These are phyloP conservation scores for Backusella macrospora DNA, from an alignment of 192 early-diverging fungal species.

Conservation along the genomic window DNA sequence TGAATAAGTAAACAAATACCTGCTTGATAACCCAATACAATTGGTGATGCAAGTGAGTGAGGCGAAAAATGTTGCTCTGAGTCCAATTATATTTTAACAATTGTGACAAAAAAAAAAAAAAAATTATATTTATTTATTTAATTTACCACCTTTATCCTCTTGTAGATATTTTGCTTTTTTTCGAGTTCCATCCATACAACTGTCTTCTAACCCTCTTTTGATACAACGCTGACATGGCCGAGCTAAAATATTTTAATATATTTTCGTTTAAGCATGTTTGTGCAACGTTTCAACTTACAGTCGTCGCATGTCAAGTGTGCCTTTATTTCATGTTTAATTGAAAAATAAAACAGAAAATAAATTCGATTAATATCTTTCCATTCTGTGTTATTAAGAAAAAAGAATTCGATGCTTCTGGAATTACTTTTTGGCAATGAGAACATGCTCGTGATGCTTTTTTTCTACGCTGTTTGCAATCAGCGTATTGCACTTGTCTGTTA, in stretches of 20 bases:
- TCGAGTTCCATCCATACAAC: slow-evolving; percentile 81
- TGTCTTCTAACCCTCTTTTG: slow-evolving; percentile 69
- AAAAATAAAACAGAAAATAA: neutral
- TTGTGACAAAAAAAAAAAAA: neutral
- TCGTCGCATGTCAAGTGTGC: slow-evolving; percentile 75
- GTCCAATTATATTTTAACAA: neutral
- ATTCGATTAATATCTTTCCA: no score
- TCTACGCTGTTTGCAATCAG: neutral
- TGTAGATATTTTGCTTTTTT: slow-evolving; percentile 92
- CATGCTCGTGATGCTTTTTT: slow-evolving; percentile 45
- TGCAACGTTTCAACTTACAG: slow-evolving; percentile 43
- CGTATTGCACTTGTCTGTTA: no score
- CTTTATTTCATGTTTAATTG: neutral
- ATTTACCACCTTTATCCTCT: slow-evolving; percentile 53
- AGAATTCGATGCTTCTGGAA: neutral
- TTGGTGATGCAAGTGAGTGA: no score
- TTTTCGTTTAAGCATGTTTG: neutral
- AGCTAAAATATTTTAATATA: slow-evolving; percentile 34
- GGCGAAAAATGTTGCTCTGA: neutral
- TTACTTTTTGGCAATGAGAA: slow-evolving; percentile 65
- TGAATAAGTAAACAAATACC: no score
- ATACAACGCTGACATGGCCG: slow-evolving; percentile 87
- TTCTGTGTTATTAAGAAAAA: no score
- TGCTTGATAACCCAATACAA: no score
- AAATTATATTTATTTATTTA: neutral